A percentile compares a stretch with the other conserved stretches of the same genome.
Conservation (phyloP, 2,329 filamentous ascomycete genomes). For the Paecilomyces dactylethromorphus region DNA sequence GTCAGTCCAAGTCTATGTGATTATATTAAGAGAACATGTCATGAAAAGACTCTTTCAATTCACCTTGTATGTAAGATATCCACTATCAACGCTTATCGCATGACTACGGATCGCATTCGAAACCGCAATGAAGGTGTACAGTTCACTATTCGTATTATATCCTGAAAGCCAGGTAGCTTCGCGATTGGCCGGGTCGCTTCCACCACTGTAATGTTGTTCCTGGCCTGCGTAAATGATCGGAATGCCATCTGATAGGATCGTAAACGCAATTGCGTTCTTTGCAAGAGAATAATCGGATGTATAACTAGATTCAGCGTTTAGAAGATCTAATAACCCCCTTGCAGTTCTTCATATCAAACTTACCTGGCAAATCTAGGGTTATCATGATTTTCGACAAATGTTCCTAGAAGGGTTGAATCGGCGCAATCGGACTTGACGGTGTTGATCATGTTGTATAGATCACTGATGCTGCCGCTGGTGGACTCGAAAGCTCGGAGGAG, state of each 20-base stretch:
- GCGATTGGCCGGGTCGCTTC: constrained; percentile 45
- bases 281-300: constrained; percentile 38
- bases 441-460: constrained; percentile 28
- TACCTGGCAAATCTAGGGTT: constrained; percentile 47
- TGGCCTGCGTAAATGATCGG: constrained; percentile 63
- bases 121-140: constrained; percentile 44
- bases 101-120: constrained; percentile 47
- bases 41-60: not conserved
- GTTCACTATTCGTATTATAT: constrained; percentile 40
- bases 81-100: constrained; percentile 29
- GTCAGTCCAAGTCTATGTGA: not conserved
- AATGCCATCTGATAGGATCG: constrained; percentile 54
- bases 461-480: constrained; percentile 25
- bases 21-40: not conserved
- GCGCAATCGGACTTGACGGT: constrained; percentile 26
- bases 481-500: constrained; percentile 30
- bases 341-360: not conserved
- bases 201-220: constrained; percentile 55
- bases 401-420: constrained; percentile 45
- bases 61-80: constrained; percentile 36
- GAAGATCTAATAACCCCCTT: not conserved
- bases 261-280: constrained; percentile 57
- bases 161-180: constrained; percentile 53
- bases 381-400: constrained; percentile 58
- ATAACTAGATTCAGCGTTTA: constrained; percentile 12